Evolutionary conservation across 2,329 filamentous ascomycete species (phyloP), one percentile per base, ranked within the genome.

Genomic region (Penicillium sclerotigenum): DNA sequence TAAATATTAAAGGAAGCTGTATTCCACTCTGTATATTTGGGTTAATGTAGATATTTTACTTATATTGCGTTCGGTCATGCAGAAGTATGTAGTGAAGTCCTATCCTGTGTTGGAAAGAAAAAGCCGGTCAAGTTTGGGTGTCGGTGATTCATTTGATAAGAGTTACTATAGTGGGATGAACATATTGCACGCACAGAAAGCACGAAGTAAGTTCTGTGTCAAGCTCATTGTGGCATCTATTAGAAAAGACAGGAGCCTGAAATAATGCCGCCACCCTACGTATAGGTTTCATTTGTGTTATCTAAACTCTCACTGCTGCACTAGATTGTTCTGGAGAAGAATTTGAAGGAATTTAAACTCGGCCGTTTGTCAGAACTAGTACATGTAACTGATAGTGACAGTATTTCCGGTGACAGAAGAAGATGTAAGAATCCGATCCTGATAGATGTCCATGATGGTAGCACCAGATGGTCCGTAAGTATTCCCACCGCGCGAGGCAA

Each of bases 401-500:
- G 54, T 56, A 24, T 43, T 48, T 6, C 52, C 47, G 13, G 55
- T 54, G 8, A 67, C 53, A 48, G 65, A 68, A 31, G 59, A 58
- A 10, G 66, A 67, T 9, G 75, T 77, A 42, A 77, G 58, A 24
- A 77, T 65, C 42, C 64, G 34, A 56, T 59, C 68, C 68, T 80
- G 77, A 67, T 76, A 56, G 50, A 81, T 79, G 50, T 81, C 78
- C 40, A 80, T 70, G 55, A 80, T 68, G 3, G 71, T 74, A 20
- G 73, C 75, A 24, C 70, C 73, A 4, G 66, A 67, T 4, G 72
- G 69, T 2, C 73, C 69, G 18, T 71, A 71, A 16, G 60, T 72
- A 47, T 56, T 67, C 26, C 58, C 58, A 20, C 52, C 62, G 31
- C 62, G 63, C 5, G 65, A 70, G n/a, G 75, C 78, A 41, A 65